Conservation (phyloP, 805 yeast species). For the Candida caryicola region DNA sequence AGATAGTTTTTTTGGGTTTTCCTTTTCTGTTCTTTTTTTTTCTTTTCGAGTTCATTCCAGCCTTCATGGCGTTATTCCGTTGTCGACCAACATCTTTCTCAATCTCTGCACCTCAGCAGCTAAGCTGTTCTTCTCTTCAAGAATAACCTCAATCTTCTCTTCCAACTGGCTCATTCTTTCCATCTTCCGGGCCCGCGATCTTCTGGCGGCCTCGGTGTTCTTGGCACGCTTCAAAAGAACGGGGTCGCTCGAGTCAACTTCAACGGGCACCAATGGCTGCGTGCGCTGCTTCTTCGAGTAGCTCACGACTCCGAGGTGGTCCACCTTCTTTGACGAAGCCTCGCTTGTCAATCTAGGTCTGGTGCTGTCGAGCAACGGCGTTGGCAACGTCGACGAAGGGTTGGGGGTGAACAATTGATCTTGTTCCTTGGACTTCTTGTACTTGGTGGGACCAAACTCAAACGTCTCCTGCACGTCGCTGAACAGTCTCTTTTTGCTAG, state of each 20-base stretch:
- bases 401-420: slow-evolving; percentile 29
- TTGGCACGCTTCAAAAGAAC: slow-evolving; percentile 84
- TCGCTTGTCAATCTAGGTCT: slow-evolving; percentile 3
- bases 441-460: slow-evolving; percentile 14
- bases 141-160: slow-evolving; percentile 63
- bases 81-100: slow-evolving; percentile 41
- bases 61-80: slow-evolving; percentile 5
- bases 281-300: slow-evolving; percentile 77
- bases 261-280: slow-evolving; percentile 69
- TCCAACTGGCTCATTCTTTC: slow-evolving; percentile 84
- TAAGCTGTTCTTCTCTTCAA: slow-evolving; percentile 56
- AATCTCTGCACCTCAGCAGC: slow-evolving; percentile 64
- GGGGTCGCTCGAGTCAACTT: slow-evolving; percentile 58
- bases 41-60: background rate
- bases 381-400: slow-evolving; percentile 29
- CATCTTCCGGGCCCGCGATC: slow-evolving; percentile 91
- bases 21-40: slow-evolving; percentile 2
- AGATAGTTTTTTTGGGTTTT: background rate
- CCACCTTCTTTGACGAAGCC: slow-evolving; percentile 39
- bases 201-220: slow-evolving; percentile 96
- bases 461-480: slow-evolving; percentile 27
- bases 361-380: slow-evolving; percentile 28
- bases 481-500: slow-evolving; percentile 17
- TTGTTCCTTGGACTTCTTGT: slow-evolving; percentile 8
- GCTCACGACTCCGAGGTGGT: slow-evolving; percentile 70